Evolutionary conservation across 768 basidiomycete genomes (phyloP), one percentile per base, ranked within the genome.

Genomic region (Naganishia vaughanmartiniae): DNA sequence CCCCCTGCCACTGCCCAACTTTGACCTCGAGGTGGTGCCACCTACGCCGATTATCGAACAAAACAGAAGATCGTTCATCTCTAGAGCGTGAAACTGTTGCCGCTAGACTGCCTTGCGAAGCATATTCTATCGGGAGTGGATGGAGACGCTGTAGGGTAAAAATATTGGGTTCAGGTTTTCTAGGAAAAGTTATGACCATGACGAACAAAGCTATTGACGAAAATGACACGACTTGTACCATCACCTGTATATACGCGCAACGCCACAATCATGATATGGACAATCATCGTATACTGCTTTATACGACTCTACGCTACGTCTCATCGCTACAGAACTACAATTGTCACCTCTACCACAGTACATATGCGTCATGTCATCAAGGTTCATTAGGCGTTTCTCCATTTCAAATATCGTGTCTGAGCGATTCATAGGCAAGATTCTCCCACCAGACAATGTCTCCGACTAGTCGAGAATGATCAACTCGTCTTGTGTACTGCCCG

Each of bases 11-110:
- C 54, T 53, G 48, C 65, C 53, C 24, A 54, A 54, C 48, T 45
- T 68, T 26, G 54, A 68, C 30, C 51, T 68, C 54, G 67, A 68
- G 36, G 67, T 68, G 4, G 67, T 68, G 11, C 67, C 67, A 42
- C 67, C 67, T 53, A 68, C 67, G 26, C 67, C 67, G 12, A n/a
- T 68, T 5, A 31, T 39, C 11, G 36, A 68, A 45, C 28, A 66
- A 28, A 63, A 63, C 24, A 39, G 39, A 26, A 63, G 60, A 42
- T 63, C 60, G 19, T 63, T 30, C 33, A 39, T 45, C 24, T n/a
- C 60, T 7, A 34, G n/a, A 10, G 57, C 34, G 21, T 39, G 21
- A 39, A 17, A 58, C 26, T n/a, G 57, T n/a, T 17, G 24, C 34
- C 6, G 11, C 42, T 9, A 9, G 48, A 24, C n/a, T 24, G 48